Evolutionary conservation across 2,329 filamentous ascomycete genomes (phyloP), one percentile per base, ranked within the genome.

Genomic region (Akanthomyces dipterigenus): DNA sequence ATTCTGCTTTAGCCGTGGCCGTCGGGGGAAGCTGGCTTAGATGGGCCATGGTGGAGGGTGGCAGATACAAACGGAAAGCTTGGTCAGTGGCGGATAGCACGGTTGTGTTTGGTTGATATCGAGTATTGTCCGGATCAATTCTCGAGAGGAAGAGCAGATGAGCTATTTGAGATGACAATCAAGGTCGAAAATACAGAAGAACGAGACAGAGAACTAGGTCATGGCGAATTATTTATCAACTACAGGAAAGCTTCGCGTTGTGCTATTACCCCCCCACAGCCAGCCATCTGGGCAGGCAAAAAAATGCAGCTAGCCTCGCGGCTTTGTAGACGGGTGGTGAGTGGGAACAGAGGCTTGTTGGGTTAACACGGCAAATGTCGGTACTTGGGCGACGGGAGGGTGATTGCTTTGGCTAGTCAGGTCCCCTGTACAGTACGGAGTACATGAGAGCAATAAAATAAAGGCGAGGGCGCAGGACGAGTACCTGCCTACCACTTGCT

Each of bases 1-100:
- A 67, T 26, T 63, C 64, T 9, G 63, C 56, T 38, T 60, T 61
- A 36, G 69, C 67, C 12, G 64, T 67, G 31, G 65, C 66, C 54
- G 22, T 59, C 42, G 55, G 58, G 46, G 54, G 55, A 48, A 31
- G 43, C 36, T 11, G 34, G 34, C 26, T 50, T 24, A n/a, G 40
- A 56, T 46, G 8, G 28, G 54, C 36, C 53, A 55, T 55, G 12
- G 20, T 31, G 38, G 18, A 11, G 34, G 24, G 18, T 31, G 53
- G 38, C 18, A 55, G 53, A 18, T 55, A 24, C 36, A 28, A 55
- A 55, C 53, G 26, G 53, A 31, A 14, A 16, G n/a, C 26, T 31
- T 14, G 34, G 38, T 11, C 8, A 6, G 18, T 55, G 53, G 36
- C 4, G 36, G 36, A 38, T 38, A 43, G 38, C 24, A 55, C 16